A percentile compares a stretch with the other conserved stretches of the same genome.
phyloP scores from a whole-genome alignment of 208 protist species.

The Leishmania martiniquensis region DNA sequence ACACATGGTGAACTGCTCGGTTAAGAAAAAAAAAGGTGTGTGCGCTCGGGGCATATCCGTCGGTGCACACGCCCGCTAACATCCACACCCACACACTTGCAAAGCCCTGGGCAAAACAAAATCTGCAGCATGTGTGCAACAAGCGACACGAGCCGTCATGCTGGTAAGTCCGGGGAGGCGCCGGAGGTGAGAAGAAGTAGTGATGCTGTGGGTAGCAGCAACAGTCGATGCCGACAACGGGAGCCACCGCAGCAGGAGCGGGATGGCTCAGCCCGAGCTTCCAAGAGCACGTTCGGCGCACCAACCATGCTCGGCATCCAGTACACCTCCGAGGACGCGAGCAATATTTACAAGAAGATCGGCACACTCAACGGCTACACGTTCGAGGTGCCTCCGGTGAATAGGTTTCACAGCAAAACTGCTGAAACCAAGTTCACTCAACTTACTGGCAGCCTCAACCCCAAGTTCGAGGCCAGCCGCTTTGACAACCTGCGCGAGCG shows the following conservation, averaged over 20 bases:
- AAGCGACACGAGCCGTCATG: conserved; percentile 19
- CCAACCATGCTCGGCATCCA: conserved; percentile 77
- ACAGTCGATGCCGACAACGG: not conserved
- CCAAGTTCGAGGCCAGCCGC: conserved; percentile 71
- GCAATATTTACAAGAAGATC: conserved; percentile 78
- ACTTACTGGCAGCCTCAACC: conserved; percentile 72
- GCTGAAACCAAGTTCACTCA: conserved; percentile 78
- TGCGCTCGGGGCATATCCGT: not conserved
- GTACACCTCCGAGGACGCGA: conserved; percentile 69
- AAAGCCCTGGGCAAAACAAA: not conserved
- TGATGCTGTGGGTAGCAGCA: not conserved
- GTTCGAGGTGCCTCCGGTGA: conserved; percentile 79
- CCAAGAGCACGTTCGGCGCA: conserved; percentile 37
- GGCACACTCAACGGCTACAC: conserved; percentile 75
- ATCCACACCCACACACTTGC: not conserved
- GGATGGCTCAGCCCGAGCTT: conserved; percentile 2
- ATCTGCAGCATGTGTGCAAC: conserved; percentile 18
- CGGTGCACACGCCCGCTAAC: not conserved
- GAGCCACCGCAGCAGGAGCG: conserved; percentile 6
- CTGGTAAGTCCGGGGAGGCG: conserved; percentile 7
- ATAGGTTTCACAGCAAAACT: conserved; percentile 80
- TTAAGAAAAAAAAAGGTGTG: not conserved
- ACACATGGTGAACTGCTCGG: not conserved
- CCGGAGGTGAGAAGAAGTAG: not conserved
- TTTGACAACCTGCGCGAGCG: conserved; percentile 83